phyloP scores from a whole-genome alignment of 805 yeast genomes.

The Ogataea paradorogensis region DNA sequence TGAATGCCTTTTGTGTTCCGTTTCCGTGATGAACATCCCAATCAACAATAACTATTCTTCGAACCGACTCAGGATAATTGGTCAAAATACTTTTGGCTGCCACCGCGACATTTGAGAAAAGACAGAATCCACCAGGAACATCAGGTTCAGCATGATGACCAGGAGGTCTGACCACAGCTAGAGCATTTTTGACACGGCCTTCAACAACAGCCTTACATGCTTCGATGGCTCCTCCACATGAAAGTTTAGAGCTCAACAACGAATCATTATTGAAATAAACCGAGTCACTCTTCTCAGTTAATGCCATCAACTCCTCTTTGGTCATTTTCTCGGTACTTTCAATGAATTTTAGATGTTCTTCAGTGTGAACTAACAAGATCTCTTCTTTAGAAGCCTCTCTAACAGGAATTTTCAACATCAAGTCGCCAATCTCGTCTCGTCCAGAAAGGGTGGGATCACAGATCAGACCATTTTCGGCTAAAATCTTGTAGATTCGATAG shows the following conservation, averaged over 20 bases:
- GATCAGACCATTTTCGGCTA: slow-evolving; percentile 92
- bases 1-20: slow-evolving; percentile 93
- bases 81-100: slow-evolving; percentile 85
- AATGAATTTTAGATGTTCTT: slow-evolving; percentile 72
- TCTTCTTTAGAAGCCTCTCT: slow-evolving; percentile 88
- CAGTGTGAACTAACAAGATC: slow-evolving; percentile 80
- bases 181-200: slow-evolving; percentile 83
- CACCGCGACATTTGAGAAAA: slow-evolving; percentile 94
- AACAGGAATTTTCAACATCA: slow-evolving; percentile 86
- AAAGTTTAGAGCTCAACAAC: slow-evolving; percentile 76
- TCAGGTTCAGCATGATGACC: slow-evolving; percentile 99
- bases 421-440: slow-evolving; percentile 71
- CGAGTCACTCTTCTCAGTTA: slow-evolving; percentile 90
- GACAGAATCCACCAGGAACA: slow-evolving; percentile 94
- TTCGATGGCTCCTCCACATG: slow-evolving; percentile 97
- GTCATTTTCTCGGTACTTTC: slow-evolving; percentile 75
- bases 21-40: slow-evolving; percentile 99
- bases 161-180: slow-evolving; percentile 97
- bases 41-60: slow-evolving; percentile 79
- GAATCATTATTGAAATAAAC: slow-evolving; percentile 94
- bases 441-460: slow-evolving; percentile 74
- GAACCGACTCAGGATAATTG: slow-evolving; percentile 82
- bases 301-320: slow-evolving; percentile 70
- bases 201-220: slow-evolving; percentile 95
- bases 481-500: slow-evolving; percentile 85